Conservation (phyloP, 768 basidiomycete species). For the Pisolithus microcarpus region DNA sequence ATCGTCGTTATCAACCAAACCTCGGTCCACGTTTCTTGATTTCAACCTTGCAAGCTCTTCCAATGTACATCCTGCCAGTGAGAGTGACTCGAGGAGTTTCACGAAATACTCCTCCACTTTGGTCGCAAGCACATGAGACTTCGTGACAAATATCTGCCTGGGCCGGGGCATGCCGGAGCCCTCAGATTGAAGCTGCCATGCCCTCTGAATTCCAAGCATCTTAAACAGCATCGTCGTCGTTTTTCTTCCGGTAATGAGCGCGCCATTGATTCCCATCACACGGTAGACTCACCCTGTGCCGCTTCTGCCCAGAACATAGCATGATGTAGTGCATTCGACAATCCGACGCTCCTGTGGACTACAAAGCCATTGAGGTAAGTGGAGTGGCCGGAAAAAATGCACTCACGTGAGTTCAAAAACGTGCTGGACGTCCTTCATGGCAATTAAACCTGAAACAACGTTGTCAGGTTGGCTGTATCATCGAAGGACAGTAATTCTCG, state of each 20-base stretch:
- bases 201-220: constrained; percentile 54
- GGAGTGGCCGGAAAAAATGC: neutral
- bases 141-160: constrained; percentile 67
- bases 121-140: constrained; percentile 54
- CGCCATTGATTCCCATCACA: neutral
- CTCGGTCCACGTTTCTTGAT: constrained; percentile 18
- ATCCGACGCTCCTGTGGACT: constrained; percentile 43
- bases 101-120: constrained; percentile 63
- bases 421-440: constrained; percentile 12
- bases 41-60: constrained; percentile 32
- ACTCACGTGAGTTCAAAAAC: constrained; percentile 13
- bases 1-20: constrained; percentile 26
- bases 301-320: constrained; percentile 55
- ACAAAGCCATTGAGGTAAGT: neutral
- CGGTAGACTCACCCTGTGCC: constrained; percentile 48
- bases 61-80: constrained; percentile 28
- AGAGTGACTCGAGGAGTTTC: constrained; percentile 42
- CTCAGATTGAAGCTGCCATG: constrained; percentile 33
- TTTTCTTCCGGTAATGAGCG: constrained; percentile 35
- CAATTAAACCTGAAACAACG: constrained; percentile 4
- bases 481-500: neutral
- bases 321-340: constrained; percentile 47
- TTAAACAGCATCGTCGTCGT: constrained; percentile 68
- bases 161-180: constrained; percentile 37
- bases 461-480: neutral